Conservation (phyloP, 768 basidiomycete species). For the Tephrocybe sp. region DNA sequence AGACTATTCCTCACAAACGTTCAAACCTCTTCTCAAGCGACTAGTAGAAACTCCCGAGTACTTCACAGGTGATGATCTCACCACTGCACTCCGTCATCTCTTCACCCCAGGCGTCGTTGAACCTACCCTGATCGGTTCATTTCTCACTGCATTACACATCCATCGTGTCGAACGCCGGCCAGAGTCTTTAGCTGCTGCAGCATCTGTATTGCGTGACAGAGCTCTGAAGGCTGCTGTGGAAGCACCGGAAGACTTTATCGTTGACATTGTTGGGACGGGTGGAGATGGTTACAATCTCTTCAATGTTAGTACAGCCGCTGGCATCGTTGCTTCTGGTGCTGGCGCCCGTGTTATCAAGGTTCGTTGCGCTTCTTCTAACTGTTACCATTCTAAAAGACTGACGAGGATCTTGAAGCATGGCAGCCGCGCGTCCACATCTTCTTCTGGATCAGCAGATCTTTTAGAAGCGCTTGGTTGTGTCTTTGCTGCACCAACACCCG, state of each 20-base stretch:
- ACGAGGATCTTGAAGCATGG: constrained; percentile 66
- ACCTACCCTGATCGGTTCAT: constrained; percentile 81
- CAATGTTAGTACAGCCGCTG: constrained; percentile 95
- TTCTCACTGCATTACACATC: constrained; percentile 83
- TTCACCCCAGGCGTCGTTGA: constrained; percentile 61
- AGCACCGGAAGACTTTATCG: constrained; percentile 69
- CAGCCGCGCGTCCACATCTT: constrained; percentile 85
- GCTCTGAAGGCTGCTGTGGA: constrained; percentile 63
- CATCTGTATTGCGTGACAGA: constrained; percentile 66
- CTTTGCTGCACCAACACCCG: constrained; percentile 64
- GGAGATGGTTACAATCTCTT: constrained; percentile 96
- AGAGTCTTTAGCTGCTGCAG: constrained; percentile 77
- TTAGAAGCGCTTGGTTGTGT: constrained; percentile 79
- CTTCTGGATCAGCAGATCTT: constrained; percentile 94
- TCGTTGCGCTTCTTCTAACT: constrained; percentile 1
- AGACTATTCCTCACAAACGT: constrained; percentile 39
- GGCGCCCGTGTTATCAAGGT: constrained; percentile 94
- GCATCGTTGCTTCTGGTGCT: constrained; percentile 89
- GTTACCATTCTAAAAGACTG: not conserved
- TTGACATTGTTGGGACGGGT: constrained; percentile 83
- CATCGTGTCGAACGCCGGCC: constrained; percentile 74
- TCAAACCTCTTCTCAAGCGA: constrained; percentile 75
- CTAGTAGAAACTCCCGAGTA: constrained; percentile 79
- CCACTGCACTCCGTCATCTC: constrained; percentile 68
- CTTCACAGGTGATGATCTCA: constrained; percentile 77